These are phyloP conservation scores for Symbiodinium natans DNA, from an alignment of 73 alveolate genomes.

Conservation along the genomic window DNA sequence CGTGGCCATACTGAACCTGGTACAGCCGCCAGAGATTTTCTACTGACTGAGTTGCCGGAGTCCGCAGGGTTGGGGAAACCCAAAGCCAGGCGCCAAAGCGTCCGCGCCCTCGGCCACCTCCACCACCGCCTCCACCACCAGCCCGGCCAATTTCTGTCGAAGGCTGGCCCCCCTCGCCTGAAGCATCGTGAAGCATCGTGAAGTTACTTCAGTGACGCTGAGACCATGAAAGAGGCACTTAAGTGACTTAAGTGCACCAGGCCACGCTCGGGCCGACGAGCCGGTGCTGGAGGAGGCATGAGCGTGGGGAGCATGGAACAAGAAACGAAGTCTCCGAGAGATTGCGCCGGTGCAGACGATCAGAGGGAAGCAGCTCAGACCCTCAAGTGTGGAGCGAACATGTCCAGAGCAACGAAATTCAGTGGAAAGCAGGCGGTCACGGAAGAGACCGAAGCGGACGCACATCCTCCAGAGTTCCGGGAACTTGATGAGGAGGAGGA, in stretches of 20 bases:
- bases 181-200: too few species aligned
- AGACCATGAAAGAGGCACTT: too few species aligned
- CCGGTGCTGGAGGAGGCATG: neutral
- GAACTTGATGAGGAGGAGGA: neutral
- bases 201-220: too few species aligned
- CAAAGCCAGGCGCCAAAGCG: slow-evolving; percentile 17
- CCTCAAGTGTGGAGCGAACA: too few species aligned
- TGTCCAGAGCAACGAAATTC: neutral
- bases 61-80: too few species aligned
- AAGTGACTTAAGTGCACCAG: too few species aligned
- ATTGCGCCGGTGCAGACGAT: too few species aligned
- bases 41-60: too few species aligned
- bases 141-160: neutral
- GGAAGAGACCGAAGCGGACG: neutral
- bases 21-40: neutral
- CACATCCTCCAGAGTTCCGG: neutral
- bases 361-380: too few species aligned
- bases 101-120: neutral
- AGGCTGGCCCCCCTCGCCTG: too few species aligned
- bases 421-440: neutral
- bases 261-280: neutral
- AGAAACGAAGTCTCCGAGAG: too few species aligned
- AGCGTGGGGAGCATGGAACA: too few species aligned
- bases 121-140: neutral
- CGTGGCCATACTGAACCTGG: slow-evolving; percentile 16